phyloP scores from a whole-genome alignment of 805 yeast species.

The Kuraishia piskuri region DNA sequence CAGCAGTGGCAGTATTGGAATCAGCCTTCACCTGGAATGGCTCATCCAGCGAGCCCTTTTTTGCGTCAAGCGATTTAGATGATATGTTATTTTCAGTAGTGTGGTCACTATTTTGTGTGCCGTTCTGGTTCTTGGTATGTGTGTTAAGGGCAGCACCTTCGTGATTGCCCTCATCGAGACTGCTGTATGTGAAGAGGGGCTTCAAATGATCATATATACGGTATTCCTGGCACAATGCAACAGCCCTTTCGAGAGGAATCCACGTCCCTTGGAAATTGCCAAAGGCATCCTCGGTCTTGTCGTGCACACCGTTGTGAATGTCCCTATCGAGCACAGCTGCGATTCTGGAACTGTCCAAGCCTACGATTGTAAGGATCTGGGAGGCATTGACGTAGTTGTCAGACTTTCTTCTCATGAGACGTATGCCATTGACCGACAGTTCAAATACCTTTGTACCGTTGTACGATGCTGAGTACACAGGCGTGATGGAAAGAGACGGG shows the following conservation, averaged over 20 bases:
- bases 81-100: neutral
- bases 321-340: constrained; percentile 58
- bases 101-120: neutral
- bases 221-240: constrained; percentile 51
- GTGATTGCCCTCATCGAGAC: constrained; percentile 14
- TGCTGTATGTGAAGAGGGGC: constrained; percentile 40
- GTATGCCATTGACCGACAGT: constrained; percentile 49
- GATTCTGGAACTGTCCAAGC: constrained; percentile 55
- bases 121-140: constrained; percentile 39
- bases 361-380: constrained; percentile 60
- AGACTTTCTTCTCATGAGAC: constrained; percentile 55
- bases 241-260: constrained; percentile 56
- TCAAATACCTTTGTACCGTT: constrained; percentile 55
- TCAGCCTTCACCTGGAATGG: neutral
- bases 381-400: constrained; percentile 70
- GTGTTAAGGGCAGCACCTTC: constrained; percentile 23
- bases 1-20: constrained; percentile 2
- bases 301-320: constrained; percentile 55
- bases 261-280: constrained; percentile 75
- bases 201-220: constrained; percentile 42
- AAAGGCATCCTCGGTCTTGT: constrained; percentile 66
- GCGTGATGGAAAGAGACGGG: constrained; percentile 10
- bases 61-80: constrained; percentile 1
- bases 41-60: neutral
- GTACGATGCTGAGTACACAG: constrained; percentile 51